Evolutionary conservation across 75 land plant genomes (phyloP), one percentile per base, ranked within the genome.

Genomic region (Picea sitchensis): DNA sequence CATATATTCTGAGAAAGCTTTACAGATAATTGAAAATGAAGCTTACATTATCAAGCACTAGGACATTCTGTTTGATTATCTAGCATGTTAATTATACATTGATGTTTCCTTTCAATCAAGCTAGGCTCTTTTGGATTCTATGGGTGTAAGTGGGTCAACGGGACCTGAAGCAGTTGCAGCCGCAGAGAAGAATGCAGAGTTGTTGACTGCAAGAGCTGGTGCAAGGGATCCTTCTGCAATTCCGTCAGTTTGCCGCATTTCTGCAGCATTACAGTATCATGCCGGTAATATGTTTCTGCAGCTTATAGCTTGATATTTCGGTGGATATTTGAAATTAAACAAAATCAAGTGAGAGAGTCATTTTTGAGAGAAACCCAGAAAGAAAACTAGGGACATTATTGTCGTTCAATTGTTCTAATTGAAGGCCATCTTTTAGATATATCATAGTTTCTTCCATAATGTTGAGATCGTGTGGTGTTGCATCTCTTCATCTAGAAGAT

Each of bases 181-280:
- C 76, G 96, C 96, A 21, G 98, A 98, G 79, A 95, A 83, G 78
- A 91, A 85, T 86, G 99, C 96, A 78, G 91, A 93, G 72, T 21
- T 93, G 76, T 75, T 95, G 75, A 91, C 96, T 69, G 91, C 99
- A 74, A 95, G 91, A 85, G 98, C 99, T 80, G 99, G 98, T 85
- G 88, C 94, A 21, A 85, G 98, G 69, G 99, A 98, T 89, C 99
- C 96, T 77, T 95, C 99, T 56, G 99, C 99, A 77, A 84, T 95
- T 79, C 92, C 99, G 59, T 98, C 99, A 12, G 88, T 98, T 78
- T 90, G 91, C 65, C 94, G 99, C 62, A 86, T 98, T 78, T 85
- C 92, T 69, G 90, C 99, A 73, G 92, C 96, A 41, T 83, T 91
- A 65, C 96, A 90, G 61, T 85, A 89, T 73, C 86, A 86, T 81